phyloP scores from a whole-genome alignment of 371 early-diverging fungal genomes.

The Apophysomyces trapeziformis region DNA sequence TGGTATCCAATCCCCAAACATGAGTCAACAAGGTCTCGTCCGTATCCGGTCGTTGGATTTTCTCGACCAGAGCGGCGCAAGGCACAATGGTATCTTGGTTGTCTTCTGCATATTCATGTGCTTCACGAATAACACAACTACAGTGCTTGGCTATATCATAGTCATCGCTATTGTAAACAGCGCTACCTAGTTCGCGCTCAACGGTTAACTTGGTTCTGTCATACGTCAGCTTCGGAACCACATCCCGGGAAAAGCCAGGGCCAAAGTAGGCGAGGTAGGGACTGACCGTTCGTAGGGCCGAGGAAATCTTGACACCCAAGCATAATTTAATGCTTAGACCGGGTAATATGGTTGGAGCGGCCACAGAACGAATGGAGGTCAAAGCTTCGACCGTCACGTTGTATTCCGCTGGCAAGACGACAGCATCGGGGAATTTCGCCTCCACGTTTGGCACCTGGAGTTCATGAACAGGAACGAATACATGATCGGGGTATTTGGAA shows the following conservation, averaged over 20 bases:
- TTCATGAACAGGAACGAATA: conserved; percentile 69
- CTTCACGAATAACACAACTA: conserved; percentile 69
- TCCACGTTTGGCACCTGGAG: conserved; percentile 68
- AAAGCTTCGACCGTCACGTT: conserved; percentile 56
- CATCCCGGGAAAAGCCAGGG: conserved; percentile 58
- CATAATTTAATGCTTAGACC: conserved; percentile 64
- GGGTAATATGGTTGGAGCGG: conserved; percentile 47
- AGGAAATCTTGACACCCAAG: conserved; percentile 71
- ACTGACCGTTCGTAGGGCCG: conserved; percentile 75
- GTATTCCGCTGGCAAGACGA: conserved; percentile 41
- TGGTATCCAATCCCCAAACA: conserved; percentile 60
- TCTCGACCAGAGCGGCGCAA: conserved; percentile 70
- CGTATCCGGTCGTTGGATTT: conserved; percentile 53
- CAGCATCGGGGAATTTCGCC: conserved; percentile 52
- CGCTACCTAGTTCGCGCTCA: conserved; percentile 67
- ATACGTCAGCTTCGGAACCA: conserved; percentile 50
- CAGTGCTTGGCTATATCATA: conserved; percentile 72
- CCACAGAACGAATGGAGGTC: conserved; percentile 72
- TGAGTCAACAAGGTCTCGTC: conserved; percentile 53
- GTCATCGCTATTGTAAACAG: conserved; percentile 55
- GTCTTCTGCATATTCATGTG: conserved; percentile 45
- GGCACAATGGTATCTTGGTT: conserved; percentile 61
- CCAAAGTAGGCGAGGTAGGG: conserved; percentile 73
- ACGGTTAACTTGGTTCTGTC: conserved; percentile 50
- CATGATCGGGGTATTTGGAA: conserved; percentile 26